Evolutionary conservation across 176 grass and related monocot species (phyloP).

Genomic region (Pharus latifolius): DNA sequence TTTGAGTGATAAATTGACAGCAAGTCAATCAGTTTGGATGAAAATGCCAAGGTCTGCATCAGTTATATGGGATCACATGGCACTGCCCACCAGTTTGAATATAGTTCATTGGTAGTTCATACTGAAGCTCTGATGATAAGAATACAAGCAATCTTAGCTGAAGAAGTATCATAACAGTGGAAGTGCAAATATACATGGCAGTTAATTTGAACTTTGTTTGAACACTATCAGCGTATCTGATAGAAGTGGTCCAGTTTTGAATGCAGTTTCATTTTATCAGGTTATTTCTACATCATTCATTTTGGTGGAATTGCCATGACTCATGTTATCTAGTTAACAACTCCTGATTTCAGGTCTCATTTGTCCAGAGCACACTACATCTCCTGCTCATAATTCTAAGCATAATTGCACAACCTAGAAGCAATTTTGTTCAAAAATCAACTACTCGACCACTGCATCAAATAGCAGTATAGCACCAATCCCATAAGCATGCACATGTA

Average conservation of each 20-base stretch:
- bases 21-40: not conserved
- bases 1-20: too few relatives aligned
- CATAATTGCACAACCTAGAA: not conserved
- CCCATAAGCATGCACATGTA: not conserved
- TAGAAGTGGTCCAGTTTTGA: not conserved
- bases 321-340: not conserved
- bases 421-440: not conserved
- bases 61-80: not conserved
- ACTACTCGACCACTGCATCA: not conserved
- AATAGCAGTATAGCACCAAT: not conserved
- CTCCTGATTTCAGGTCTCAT: not conserved
- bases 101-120: not conserved
- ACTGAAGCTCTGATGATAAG: not conserved
- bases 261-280: not conserved
- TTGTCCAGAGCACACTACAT: not conserved
- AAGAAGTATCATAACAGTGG: not conserved
- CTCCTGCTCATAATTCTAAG: not conserved
- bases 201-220: constrained; percentile 3
- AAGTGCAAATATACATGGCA: not conserved
- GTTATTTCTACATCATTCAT: not conserved
- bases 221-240: not conserved
- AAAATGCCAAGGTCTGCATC: not conserved
- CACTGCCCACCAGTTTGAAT: constrained; percentile 1
- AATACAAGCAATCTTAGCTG: not conserved
- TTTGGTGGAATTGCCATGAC: not conserved